Percentiles rank a stretch among this genome's conserved stretches.
phyloP scores from a whole-genome alignment of 768 basidiomycete genomes.

The Mycena filopes region DNA sequence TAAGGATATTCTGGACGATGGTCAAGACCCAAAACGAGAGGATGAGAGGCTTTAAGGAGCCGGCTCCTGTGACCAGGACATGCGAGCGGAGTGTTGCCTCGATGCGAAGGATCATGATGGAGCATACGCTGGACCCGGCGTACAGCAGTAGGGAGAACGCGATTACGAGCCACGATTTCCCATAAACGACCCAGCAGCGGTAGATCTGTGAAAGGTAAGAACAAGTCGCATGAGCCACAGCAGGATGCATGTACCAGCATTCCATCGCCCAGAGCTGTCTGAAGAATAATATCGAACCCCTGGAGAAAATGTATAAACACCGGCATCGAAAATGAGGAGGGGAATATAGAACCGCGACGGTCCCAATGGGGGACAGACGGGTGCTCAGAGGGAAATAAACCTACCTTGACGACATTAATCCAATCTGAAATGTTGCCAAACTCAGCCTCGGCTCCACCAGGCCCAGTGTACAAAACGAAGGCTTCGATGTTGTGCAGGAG shows the following conservation, averaged over 20 bases:
- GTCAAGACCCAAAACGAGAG: slow-evolving; percentile 12
- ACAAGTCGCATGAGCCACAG: not conserved
- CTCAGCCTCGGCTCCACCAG: not conserved
- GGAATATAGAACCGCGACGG: too few species aligned
- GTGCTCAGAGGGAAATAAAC: not conserved
- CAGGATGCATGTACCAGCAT: not conserved
- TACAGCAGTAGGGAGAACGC: slow-evolving; percentile 12
- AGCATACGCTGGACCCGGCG: slow-evolving; percentile 5
- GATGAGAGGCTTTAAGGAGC: slow-evolving; percentile 1
- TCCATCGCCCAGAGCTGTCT: slow-evolving; percentile 1
- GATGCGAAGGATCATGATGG: not conserved
- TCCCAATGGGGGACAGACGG: too few species aligned
- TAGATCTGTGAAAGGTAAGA: not conserved
- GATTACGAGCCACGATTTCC: slow-evolving; percentile 5
- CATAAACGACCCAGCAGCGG: slow-evolving; percentile 22
- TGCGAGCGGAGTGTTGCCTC: slow-evolving; percentile 2
- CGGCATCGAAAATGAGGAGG: not conserved
- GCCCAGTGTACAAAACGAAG: not conserved
- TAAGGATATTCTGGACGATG: slow-evolving; percentile 17
- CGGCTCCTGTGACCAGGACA: not conserved
- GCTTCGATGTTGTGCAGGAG: slow-evolving; percentile 10
- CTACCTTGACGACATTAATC: slow-evolving; percentile 5
- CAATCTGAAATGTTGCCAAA: slow-evolving; percentile 4
- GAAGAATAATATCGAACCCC: slow-evolving; percentile 1
- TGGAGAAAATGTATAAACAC: not conserved